Conservation (phyloP, 1,284 basidiomycete genomes). For the Naganishia liquefaciens region DNA sequence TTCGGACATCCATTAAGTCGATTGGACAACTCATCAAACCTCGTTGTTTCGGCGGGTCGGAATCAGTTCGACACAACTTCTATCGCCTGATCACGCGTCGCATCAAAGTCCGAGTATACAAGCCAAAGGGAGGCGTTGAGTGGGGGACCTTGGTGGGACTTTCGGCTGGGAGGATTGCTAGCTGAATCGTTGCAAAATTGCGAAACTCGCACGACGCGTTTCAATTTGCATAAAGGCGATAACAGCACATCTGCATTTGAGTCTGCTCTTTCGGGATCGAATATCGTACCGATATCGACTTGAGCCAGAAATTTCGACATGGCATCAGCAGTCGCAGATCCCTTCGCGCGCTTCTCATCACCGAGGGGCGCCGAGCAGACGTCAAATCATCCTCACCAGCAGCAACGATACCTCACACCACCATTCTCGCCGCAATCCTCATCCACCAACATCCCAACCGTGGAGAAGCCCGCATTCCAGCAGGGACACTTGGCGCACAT, state of each 20-base stretch:
- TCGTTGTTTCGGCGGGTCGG: too few species aligned
- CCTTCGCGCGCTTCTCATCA: slow-evolving; percentile 4
- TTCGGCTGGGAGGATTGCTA: too few species aligned
- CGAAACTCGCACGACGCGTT: neutral
- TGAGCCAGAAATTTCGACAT: neutral
- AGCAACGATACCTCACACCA: slow-evolving; percentile 27
- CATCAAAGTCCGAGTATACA: neutral
- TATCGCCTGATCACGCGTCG: neutral
- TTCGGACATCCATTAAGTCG: too few species aligned
- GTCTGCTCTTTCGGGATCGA: too few species aligned
- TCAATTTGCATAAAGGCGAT: neutral
- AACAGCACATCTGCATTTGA: too few species aligned
- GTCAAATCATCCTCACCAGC: slow-evolving; percentile 14
- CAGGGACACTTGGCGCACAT: slow-evolving; percentile 6
- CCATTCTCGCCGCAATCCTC: slow-evolving; percentile 21
- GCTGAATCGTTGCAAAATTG: neutral
- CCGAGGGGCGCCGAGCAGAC: neutral
- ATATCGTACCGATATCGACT: too few species aligned
- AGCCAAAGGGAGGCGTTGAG: neutral
- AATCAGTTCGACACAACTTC: too few species aligned
- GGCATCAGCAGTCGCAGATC: neutral
- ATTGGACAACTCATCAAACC: too few species aligned
- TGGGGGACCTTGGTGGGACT: neutral
- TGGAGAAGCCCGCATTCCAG: slow-evolving; percentile 11
- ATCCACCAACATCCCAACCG: neutral